phyloP scores from a whole-genome alignment of 169 alveolate genomes.

The Plasmodium berghei region DNA sequence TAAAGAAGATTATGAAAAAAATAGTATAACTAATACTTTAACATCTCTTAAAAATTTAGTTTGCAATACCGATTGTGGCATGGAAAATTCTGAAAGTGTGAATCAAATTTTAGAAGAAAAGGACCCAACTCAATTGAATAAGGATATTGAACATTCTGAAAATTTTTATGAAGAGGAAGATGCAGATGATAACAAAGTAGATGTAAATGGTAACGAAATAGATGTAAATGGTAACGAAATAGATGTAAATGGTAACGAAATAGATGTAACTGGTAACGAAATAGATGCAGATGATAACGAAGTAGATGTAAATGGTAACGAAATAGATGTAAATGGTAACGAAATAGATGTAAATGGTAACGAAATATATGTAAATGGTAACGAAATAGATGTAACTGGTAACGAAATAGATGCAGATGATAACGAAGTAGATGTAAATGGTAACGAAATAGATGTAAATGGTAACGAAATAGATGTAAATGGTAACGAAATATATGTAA shows the following conservation, averaged over 20 bases:
- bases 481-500: neutral
- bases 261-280: neutral
- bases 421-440: neutral
- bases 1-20: neutral
- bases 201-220: neutral
- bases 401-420: neutral
- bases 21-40: conserved; percentile 29
- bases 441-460: neutral
- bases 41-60: conserved; percentile 18
- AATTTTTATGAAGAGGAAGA: neutral
- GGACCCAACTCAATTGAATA: neutral
- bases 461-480: neutral
- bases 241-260: neutral
- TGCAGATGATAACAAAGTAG: neutral
- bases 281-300: neutral
- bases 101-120: neutral
- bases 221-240: neutral
- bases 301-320: neutral
- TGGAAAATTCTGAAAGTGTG: neutral
- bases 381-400: neutral
- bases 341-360: neutral
- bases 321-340: neutral
- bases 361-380: neutral
- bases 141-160: neutral
- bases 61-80: conserved; percentile 2